These are phyloP conservation scores for Dalbergia cultrata DNA, from an alignment of 306 rosid species.

Conservation along the genomic window DNA sequence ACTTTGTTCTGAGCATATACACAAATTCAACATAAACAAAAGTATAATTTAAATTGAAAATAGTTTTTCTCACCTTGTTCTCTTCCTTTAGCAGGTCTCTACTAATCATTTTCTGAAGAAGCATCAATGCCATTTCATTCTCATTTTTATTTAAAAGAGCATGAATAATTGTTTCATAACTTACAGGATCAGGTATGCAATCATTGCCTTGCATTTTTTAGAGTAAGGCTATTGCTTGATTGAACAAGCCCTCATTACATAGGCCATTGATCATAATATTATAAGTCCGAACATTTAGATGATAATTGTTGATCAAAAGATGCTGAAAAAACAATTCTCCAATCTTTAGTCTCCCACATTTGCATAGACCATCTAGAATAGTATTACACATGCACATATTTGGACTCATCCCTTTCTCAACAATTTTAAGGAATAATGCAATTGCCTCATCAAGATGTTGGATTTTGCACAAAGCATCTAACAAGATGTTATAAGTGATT, in stretches of 20 bases:
- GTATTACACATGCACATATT: background rate
- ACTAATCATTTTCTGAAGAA: background rate
- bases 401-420: background rate
- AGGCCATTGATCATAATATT: background rate
- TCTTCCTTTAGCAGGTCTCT: background rate
- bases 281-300: background rate
- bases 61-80: background rate
- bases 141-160: background rate
- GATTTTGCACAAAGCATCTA: background rate
- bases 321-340: background rate
- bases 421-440: background rate
- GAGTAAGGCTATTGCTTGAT: background rate
- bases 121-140: background rate
- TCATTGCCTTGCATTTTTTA: background rate
- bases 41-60: too few relatives aligned
- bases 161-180: background rate
- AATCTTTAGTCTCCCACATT: background rate
- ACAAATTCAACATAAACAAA: background rate
- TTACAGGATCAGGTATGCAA: background rate
- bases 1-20: too few relatives aligned
- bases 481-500: background rate
- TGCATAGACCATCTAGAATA: background rate
- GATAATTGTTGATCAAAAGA: background rate
- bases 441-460: background rate
- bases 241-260: background rate